These are phyloP conservation scores for Chaetomium globosum DNA, from an alignment of 2,329 filamentous ascomycete genomes.

Conservation along the genomic window DNA sequence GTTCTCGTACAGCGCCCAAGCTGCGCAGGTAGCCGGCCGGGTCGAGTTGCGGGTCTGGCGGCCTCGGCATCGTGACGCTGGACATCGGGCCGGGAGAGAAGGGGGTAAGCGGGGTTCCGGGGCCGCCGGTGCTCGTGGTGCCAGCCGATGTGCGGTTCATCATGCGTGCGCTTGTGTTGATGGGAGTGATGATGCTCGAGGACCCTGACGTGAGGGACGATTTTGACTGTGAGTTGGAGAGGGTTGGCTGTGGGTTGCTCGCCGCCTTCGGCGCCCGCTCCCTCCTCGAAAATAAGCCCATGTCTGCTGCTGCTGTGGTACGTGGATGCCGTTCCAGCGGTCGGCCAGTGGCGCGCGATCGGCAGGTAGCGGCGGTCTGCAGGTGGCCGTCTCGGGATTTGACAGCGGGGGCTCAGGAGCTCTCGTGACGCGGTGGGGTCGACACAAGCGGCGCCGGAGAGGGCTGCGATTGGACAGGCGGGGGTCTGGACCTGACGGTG, in stretches of 20 bases:
- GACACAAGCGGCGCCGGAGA: not conserved
- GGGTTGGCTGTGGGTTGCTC: slow-evolving; percentile 41
- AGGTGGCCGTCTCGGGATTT: slow-evolving; percentile 24
- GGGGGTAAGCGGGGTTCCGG: slow-evolving; percentile 54
- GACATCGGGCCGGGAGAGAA: slow-evolving; percentile 53
- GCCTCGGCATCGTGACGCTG: slow-evolving; percentile 71
- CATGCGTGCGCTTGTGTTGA: slow-evolving; percentile 43
- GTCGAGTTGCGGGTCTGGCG: slow-evolving; percentile 84
- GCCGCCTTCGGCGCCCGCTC: slow-evolving; percentile 52
- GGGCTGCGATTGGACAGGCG: slow-evolving; percentile 21
- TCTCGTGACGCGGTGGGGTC: slow-evolving; percentile 31
- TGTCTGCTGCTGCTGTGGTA: slow-evolving; percentile 39
- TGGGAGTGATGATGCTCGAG: slow-evolving; percentile 51
- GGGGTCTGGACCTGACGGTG: not conserved
- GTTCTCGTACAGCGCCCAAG: slow-evolving; percentile 82
- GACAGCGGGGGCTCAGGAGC: slow-evolving; percentile 19
- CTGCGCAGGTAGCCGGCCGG: slow-evolving; percentile 89
- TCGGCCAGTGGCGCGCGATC: slow-evolving; percentile 22
- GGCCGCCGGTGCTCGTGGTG: slow-evolving; percentile 47
- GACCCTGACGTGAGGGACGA: slow-evolving; percentile 56
- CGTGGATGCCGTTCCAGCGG: slow-evolving; percentile 25
- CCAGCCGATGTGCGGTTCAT: slow-evolving; percentile 56
- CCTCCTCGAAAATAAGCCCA: slow-evolving; percentile 61
- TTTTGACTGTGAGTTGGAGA: slow-evolving; percentile 52
- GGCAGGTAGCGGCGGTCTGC: slow-evolving; percentile 32